A percentile compares a stretch with the other conserved stretches of the same genome.
Evolutionary conservation across 495 filamentous ascomycete species (phyloP).

Genomic region (Antarctomyces pellizariae): DNA sequence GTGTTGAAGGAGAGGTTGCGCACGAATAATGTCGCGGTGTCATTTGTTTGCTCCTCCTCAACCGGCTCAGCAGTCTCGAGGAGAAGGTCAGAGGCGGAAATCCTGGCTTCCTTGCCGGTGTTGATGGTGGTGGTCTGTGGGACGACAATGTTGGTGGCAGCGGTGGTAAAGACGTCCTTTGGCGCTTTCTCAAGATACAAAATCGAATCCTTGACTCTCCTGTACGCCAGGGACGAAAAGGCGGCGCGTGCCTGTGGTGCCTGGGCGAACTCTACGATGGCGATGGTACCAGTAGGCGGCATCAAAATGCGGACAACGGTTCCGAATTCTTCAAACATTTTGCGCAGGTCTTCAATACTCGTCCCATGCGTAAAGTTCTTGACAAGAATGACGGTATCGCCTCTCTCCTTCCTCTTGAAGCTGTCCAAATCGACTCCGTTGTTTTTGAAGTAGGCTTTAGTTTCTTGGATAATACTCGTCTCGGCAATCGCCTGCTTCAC

Average conservation of each 20-base stretch:
- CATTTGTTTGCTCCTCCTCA: constrained; percentile 23
- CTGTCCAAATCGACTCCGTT: constrained; percentile 80
- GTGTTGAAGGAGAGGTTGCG: constrained; percentile 89
- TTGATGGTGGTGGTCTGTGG: constrained; percentile 9
- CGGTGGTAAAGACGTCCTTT: constrained; percentile 44
- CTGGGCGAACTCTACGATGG: constrained; percentile 68
- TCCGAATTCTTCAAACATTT: constrained; percentile 48
- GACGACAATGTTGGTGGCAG: constrained; percentile 10
- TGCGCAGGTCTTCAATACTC: constrained; percentile 37
- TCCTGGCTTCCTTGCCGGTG: constrained; percentile 13
- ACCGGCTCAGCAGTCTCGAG: constrained; percentile 29
- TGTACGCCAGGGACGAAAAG: constrained; percentile 64
- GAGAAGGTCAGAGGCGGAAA: constrained; percentile 24
- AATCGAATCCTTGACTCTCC: constrained; percentile 72
- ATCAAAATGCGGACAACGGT: constrained; percentile 57
- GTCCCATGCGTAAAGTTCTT: constrained; percentile 87
- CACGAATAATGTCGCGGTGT: constrained; percentile 68
- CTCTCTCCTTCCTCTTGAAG: constrained; percentile 62
- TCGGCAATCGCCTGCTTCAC: constrained; percentile 94
- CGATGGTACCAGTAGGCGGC: constrained; percentile 79
- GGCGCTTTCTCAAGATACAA: constrained; percentile 89
- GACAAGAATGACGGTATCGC: constrained; percentile 70
- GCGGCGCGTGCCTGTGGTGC: constrained; percentile 57
- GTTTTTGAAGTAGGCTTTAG: constrained; percentile 65
- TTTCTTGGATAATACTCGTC: constrained; percentile 88